These are phyloP conservation scores for Acrodontium crateriforme DNA, from an alignment of 2,329 filamentous ascomycete genomes.

Conservation along the genomic window DNA sequence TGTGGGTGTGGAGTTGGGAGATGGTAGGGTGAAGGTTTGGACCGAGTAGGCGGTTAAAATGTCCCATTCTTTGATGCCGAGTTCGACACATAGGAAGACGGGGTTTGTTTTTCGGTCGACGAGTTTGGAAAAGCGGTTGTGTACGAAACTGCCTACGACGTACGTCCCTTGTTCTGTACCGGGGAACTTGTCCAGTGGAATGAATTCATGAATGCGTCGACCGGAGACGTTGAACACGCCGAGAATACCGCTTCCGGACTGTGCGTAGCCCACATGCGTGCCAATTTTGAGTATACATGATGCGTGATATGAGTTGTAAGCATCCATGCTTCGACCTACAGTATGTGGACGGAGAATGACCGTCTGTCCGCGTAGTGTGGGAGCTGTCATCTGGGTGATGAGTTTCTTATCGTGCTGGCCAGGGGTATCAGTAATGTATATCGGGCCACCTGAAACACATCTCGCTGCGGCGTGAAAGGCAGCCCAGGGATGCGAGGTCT, in stretches of 20 bases:
- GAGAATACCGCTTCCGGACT: constrained; percentile 60
- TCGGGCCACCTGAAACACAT: constrained; percentile 78
- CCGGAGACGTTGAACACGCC: constrained; percentile 72
- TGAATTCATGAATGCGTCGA: constrained; percentile 49
- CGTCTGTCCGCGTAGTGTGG: constrained; percentile 56
- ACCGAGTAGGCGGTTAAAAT: constrained; percentile 65
- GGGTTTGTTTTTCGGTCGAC: constrained; percentile 37
- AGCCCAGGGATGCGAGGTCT: constrained; percentile 55
- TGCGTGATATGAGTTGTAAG: constrained; percentile 66
- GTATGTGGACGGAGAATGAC: constrained; percentile 69
- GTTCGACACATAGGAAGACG: constrained; percentile 44
- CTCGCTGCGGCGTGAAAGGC: constrained; percentile 81
- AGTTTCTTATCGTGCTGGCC: constrained; percentile 64
- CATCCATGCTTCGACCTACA: constrained; percentile 56
- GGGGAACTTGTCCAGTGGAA: constrained; percentile 59
- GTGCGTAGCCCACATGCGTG: constrained; percentile 57
- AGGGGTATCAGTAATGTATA: constrained; percentile 87
- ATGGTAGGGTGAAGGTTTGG: constrained; percentile 35
- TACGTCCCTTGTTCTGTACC: constrained; percentile 53
- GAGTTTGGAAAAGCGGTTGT: too few relatives aligned
- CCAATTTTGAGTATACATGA: constrained; percentile 61
- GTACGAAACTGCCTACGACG: constrained; percentile 57
- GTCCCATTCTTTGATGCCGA: constrained; percentile 60
- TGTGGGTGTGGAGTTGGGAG: constrained; percentile 13
- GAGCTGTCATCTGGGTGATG: constrained; percentile 68